phyloP scores from a whole-genome alignment of 371 early-diverging fungal species.

The Thermomucor indicae-seudaticae region DNA sequence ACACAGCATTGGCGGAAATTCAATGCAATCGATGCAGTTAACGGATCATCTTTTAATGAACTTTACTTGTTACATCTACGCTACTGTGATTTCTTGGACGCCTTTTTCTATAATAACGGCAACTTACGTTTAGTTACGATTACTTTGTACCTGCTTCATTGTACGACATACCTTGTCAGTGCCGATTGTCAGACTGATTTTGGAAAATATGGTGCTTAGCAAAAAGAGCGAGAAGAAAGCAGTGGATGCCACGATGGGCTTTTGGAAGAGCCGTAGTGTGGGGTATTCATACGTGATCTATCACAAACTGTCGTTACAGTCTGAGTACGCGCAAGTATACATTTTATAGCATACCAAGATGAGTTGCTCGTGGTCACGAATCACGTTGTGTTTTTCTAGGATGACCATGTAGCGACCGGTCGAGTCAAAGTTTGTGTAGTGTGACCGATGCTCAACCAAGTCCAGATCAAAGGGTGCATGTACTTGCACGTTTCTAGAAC shows the following conservation, averaged over 20 bases:
- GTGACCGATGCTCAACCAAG: constrained; percentile 23
- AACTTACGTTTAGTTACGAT: no score
- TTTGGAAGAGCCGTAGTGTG: constrained; percentile 30
- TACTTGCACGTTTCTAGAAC: constrained; percentile 52
- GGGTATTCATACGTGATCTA: constrained; percentile 48
- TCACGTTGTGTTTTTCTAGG: constrained; percentile 60
- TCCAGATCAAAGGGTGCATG: constrained; percentile 53
- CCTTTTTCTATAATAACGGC: no score
- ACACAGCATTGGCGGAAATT: no score
- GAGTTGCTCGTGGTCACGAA: constrained; percentile 52
- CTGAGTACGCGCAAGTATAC: neutral
- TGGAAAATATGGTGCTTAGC: constrained; percentile 35
- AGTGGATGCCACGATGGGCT: constrained; percentile 40
- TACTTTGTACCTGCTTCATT: no score
- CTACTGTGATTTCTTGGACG: no score
- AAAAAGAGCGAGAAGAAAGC: constrained; percentile 35
- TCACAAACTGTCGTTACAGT: neutral
- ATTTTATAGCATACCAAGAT: constrained; percentile 25
- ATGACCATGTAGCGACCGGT: constrained; percentile 64
- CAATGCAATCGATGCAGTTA: no score
- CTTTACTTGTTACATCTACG: no score
- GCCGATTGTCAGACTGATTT: constrained; percentile 39
- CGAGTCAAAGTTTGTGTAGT: constrained; percentile 73
- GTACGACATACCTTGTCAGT: constrained; percentile 24
- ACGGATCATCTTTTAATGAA: no score